Conservation (phyloP, 257 asterid species). For the Nicotiana attenuata region DNA sequence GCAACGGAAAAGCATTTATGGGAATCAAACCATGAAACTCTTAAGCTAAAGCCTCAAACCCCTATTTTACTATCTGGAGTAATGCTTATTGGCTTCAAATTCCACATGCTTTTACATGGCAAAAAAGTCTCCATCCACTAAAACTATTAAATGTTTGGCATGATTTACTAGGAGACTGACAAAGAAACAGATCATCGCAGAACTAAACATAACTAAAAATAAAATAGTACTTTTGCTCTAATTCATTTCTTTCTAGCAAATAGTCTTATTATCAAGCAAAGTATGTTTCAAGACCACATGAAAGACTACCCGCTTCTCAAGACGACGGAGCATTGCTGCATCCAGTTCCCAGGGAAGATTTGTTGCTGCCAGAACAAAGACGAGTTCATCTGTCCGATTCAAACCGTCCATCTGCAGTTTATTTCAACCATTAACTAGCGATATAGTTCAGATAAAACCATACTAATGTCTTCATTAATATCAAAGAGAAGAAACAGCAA, state of each 20-base stretch:
- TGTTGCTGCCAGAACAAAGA: conserved; percentile 97
- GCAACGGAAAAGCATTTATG: background rate
- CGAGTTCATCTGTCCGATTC: conserved; percentile 88
- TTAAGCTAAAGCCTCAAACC: background rate
- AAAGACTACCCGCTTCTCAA: conserved; percentile 78
- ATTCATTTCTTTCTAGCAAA: background rate
- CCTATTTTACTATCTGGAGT: background rate
- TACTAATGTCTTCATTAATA: background rate
- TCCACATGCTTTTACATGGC: background rate
- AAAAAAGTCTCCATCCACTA: background rate
- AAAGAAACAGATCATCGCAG: background rate
- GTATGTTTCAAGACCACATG: background rate
- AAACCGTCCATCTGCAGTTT: conserved; percentile 97
- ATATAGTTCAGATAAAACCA: background rate
- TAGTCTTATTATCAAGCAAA: background rate
- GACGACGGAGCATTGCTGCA: conserved; percentile 99
- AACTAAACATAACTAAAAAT: background rate
- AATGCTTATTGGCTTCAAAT: background rate
- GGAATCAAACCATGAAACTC: background rate
- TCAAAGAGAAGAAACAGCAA: background rate
- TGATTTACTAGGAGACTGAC: background rate
- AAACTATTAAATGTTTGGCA: background rate
- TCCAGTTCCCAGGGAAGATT: conserved; percentile 99
- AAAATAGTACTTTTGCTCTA: background rate
- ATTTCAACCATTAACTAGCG: conserved; percentile 24